These are phyloP conservation scores for Afroboletus lepidellus DNA, from an alignment of 1,284 basidiomycete species.

Conservation along the genomic window DNA sequence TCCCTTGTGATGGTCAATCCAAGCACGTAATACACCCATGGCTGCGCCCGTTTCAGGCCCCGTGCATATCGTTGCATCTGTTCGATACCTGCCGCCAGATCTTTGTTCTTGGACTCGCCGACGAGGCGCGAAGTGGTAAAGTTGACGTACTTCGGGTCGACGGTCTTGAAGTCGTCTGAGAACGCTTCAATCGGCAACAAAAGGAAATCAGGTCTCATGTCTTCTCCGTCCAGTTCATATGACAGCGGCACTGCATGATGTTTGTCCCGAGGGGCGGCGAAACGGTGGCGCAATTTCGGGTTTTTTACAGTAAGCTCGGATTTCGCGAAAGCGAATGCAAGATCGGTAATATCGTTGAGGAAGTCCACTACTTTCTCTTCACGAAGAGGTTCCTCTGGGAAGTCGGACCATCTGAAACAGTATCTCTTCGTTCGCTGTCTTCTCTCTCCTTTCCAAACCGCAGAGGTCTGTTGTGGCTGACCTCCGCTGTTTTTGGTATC, in stretches of 20 bases:
- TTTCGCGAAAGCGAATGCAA: conserved; percentile 2
- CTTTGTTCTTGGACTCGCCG: conserved; percentile 11
- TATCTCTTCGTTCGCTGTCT: conserved; percentile 1
- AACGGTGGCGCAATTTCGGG: conserved; percentile 9
- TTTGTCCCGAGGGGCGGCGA: conserved; percentile 9
- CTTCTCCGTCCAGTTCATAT: conserved; percentile 12
- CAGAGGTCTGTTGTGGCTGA: background rate
- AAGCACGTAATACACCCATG: conserved; percentile 14
- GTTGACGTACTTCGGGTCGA: conserved; percentile 14
- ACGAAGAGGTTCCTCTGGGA: conserved; percentile 4
- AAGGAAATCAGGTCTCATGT: conserved; percentile 19
- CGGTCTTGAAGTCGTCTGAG: background rate
- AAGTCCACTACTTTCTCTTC: conserved; percentile 15
- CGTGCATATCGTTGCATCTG: conserved; percentile 13
- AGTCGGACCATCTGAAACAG: conserved; percentile 10
- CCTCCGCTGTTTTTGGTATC: background rate
- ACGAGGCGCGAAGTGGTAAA: conserved; percentile 14
- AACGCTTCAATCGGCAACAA: conserved; percentile 18
- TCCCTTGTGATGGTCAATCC: conserved; percentile 8
- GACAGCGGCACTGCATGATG: conserved; percentile 10
- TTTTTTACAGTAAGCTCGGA: background rate
- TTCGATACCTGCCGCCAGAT: background rate
- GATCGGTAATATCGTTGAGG: conserved; percentile 12
- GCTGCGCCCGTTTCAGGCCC: conserved; percentile 14
- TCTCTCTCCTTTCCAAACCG: background rate